Evolutionary conservation across 2,329 filamentous ascomycete genomes (phyloP), one percentile per base, ranked within the genome.

Genomic region (Colletotrichum falcatum): DNA sequence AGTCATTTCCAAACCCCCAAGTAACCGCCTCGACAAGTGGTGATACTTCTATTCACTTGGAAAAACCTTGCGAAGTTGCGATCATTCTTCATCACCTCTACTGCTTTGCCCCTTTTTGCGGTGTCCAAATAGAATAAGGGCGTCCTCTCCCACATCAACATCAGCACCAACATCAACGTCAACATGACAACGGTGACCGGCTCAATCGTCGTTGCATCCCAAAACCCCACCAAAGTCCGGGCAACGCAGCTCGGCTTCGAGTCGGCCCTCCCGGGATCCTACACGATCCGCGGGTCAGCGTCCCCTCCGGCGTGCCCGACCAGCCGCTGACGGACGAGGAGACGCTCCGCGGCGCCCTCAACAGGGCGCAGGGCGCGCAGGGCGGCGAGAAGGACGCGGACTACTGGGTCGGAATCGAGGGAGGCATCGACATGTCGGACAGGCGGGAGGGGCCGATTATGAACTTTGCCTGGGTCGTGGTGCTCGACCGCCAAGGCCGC

Each of bases 381-480:
- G 61, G 70, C 9, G 63, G 70, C 49, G 73, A 76, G 26, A 77
- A 79, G 2, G 72, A 77, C 28, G 81, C 79, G 1, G 78, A 82
- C 54, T 83, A 76, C 72, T 83, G 81, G 79, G 74, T 83, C 42
- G 82, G 82, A 6, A 77, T 83, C 23, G 82, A 84, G 72, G 82
- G 82, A 26, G 82, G 82, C 3, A 76, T 83, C 5, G 79, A 82
- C 44, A 37, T 60, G 26, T 28, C 42, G 5, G 73, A 74, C 12
- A 71, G 73, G n/a, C 68, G 70, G 9, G 67, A 71, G 16, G 72
- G 61, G 9, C 60, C 76, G 11, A 74, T 83, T 30, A 75, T 78
- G 65, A 79, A 78, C 12, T 83, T 83, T 74, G 82, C 82, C 2
- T 83, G 82, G 82, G 75, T 83, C 12, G 80, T 79, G 1, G 74